Base-by-base conservation (phyloP, 306 rosid species). In the Clitoria ternatea region DNA sequence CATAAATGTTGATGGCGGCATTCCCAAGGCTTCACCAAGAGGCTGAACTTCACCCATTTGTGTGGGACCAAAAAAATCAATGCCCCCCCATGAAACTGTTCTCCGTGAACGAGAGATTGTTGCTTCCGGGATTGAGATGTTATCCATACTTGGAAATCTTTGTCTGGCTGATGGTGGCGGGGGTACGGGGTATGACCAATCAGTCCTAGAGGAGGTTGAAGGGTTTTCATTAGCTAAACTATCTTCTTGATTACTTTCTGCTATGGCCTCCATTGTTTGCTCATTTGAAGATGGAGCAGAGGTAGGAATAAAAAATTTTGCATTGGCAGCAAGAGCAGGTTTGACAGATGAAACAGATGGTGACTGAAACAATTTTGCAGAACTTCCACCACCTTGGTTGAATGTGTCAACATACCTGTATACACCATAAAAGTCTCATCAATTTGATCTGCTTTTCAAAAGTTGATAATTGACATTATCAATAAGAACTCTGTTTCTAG, bases 331-430 rank as follows among this genome's bases (percentile, higher is more conserved):
- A 45, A 75, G 63, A 68, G 45, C 79, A 11, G 96, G 91, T 76
- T 90, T 90, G 24, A 83, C 78, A 30, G 91, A 83, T 32, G 91
- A 75, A 57, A 81, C 62, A 45, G 96, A 55, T 15, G 91, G 90
- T 13, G 97, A 79, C 45, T 85, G 93, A 66, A 86, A 92, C 70
- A 74, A 76, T 67, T 86, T 88, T 42, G 86, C 74, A 4, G 93
- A 76, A 54, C 53, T 82, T 80, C 91, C 96, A 53, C 80, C 83
- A 12, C 93, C 89, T 81, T 79, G 90, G 90, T 92, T 92, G 84
- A 92, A 92, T 69, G 97, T 92, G 82, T 92, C 98, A 30, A 92
- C 97, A 43, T 92, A 92, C 88, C 98, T 92, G 84, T 70, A 81
- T 75, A 60, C 48, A 32, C 64, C 67, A 78, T 11, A 32, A 65